A percentile compares a stretch with the other conserved stretches of the same genome.
phyloP scores from a whole-genome alignment of 371 early-diverging fungal genomes.

The Nematocida minor region DNA sequence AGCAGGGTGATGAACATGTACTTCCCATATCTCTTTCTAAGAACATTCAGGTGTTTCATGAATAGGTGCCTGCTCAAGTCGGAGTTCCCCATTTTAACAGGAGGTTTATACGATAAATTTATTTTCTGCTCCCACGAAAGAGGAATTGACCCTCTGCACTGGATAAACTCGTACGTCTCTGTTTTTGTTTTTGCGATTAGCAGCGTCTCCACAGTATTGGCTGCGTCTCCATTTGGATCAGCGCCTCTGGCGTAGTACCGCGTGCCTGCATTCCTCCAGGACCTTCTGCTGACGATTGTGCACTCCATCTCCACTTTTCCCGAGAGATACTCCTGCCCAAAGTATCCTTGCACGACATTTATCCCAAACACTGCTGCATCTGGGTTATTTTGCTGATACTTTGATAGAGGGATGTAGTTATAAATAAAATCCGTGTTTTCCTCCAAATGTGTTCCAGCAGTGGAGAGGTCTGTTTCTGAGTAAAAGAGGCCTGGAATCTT shows the following conservation, averaged over 20 bases:
- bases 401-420: conserved; percentile 53
- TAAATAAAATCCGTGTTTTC: conserved; percentile 62
- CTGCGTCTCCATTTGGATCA: conserved; percentile 85
- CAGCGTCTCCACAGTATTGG: conserved; percentile 91
- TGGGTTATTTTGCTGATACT: conserved; percentile 34
- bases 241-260: conserved; percentile 87
- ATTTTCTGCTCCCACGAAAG: conserved; percentile 84
- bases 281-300: conserved; percentile 75
- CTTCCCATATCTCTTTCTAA: conserved; percentile 48
- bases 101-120: conserved; percentile 80
- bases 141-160: conserved; percentile 84
- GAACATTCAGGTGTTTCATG: conserved; percentile 39
- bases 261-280: conserved; percentile 86
- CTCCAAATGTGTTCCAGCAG: not conserved
- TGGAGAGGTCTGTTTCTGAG: not conserved
- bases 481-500: conserved; percentile 53
- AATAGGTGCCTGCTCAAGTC: conserved; percentile 34
- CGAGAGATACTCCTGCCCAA: conserved; percentile 32
- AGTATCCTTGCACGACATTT: conserved; percentile 62
- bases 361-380: conserved; percentile 18
- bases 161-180: conserved; percentile 69
- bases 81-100: conserved; percentile 40
- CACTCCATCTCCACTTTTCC: not conserved
- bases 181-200: conserved; percentile 34
- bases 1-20: conserved; percentile 61